Evolutionary conservation across 2,329 filamentous ascomycete genomes (phyloP).

Genomic region (Talaromyces albobiverticillius): DNA sequence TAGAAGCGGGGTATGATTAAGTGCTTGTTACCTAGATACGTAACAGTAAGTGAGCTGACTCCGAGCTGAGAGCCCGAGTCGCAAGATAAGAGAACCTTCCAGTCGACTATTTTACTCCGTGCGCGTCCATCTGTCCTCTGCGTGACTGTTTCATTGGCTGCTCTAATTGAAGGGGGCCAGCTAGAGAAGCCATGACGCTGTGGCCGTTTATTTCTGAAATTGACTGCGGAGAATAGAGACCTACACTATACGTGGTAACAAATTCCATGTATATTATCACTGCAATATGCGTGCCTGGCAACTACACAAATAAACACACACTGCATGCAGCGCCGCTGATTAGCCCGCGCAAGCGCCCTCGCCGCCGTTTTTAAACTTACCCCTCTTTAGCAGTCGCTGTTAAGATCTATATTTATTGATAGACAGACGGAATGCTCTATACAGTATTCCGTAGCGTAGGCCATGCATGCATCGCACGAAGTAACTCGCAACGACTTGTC

Average conservation of each 20-base stretch:
- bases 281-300: background rate
- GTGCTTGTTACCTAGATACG: no score
- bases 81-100: no score
- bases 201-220: no score
- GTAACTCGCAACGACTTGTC: no score
- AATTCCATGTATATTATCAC: background rate
- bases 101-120: no score
- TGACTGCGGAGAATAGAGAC: no score
- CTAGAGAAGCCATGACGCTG: no score
- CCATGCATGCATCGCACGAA: no score
- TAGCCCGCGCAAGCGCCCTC: constrained; percentile 9
- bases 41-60: no score
- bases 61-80: no score
- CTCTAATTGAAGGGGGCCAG: background rate
- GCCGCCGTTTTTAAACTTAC: constrained; percentile 12
- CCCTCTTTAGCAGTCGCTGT: background rate
- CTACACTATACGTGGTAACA: background rate
- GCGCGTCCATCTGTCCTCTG: background rate
- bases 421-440: background rate
- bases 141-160: background rate
- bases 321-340: background rate
- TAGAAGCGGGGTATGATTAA: no score
- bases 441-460: background rate
- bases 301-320: background rate
- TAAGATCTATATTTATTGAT: no score